Evolutionary conservation across 768 basidiomycete genomes (phyloP).

Genomic region (Leccinum fibrillosum): DNA sequence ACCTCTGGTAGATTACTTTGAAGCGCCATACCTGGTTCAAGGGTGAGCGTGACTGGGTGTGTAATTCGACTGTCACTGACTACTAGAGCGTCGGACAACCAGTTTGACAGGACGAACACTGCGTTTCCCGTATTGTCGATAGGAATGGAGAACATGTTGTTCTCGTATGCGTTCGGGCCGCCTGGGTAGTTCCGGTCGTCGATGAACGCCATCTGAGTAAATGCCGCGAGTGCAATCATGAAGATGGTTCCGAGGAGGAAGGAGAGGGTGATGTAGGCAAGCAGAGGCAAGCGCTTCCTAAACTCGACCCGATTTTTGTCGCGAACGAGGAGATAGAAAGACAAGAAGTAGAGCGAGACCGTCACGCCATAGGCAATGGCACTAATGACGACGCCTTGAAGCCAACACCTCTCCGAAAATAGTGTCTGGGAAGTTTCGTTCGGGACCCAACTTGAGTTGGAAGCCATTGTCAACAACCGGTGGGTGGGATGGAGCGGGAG

Average conservation of each 20-base stretch:
- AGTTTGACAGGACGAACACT: slow-evolving; percentile 8
- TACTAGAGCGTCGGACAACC: slow-evolving; percentile 10
- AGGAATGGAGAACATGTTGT: slow-evolving; percentile 20
- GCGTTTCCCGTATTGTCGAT: slow-evolving; percentile 11
- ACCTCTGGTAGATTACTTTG: too few species aligned
- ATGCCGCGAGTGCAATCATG: not conserved
- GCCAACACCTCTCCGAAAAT: not conserved
- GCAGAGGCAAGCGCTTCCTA: not conserved
- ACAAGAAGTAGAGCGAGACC: not conserved
- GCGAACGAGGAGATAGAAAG: not conserved
- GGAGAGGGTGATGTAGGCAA: not conserved
- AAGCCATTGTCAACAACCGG: slow-evolving; percentile 7
- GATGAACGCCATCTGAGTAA: not conserved
- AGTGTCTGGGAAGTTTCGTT: slow-evolving; percentile 8
- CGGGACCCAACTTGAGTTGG: slow-evolving; percentile 19
- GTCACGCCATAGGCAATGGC: not conserved
- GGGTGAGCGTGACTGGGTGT: not conserved
- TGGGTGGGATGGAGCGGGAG: too few species aligned
- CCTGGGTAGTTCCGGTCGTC: not conserved
- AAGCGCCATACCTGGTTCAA: not conserved
- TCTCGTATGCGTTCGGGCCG: not conserved
- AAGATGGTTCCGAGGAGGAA: not conserved
- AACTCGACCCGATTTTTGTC: not conserved
- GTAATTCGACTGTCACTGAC: slow-evolving; percentile 6
- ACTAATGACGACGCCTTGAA: not conserved